Evolutionary conservation across 2,329 filamentous ascomycete genomes (phyloP).

Genomic region (Pyrenochaeta sp.): DNA sequence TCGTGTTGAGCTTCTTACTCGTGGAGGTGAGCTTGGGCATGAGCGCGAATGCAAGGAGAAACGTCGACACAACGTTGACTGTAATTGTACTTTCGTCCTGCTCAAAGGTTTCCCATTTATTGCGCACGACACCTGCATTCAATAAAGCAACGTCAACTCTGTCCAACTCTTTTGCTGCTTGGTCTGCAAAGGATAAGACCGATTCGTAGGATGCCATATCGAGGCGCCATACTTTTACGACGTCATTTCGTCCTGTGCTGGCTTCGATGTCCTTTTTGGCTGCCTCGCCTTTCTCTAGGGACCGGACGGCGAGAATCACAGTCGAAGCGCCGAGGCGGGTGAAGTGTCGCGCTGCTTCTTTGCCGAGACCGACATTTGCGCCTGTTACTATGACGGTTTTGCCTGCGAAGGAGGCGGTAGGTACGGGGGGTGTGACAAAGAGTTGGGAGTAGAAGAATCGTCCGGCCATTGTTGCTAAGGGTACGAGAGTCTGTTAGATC

Average conservation of each 20-base stretch:
- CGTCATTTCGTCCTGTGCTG: constrained; percentile 33
- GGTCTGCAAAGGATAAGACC: constrained; percentile 43
- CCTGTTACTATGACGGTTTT: constrained; percentile 58
- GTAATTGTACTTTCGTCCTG: constrained; percentile 36
- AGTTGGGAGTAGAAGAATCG: constrained; percentile 53
- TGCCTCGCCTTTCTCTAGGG: constrained; percentile 52
- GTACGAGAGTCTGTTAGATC: background rate
- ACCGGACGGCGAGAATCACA: constrained; percentile 57
- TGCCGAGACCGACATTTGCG: constrained; percentile 57
- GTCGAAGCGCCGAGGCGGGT: constrained; percentile 50
- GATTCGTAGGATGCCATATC: constrained; percentile 52
- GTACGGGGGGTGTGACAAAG: constrained; percentile 45
- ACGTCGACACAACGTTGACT: constrained; percentile 33
- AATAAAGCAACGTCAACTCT: constrained; percentile 46
- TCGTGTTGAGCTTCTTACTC: constrained; percentile 28
- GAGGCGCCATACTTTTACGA: constrained; percentile 57
- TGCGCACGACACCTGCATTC: constrained; percentile 49
- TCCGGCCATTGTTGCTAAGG: constrained; percentile 7
- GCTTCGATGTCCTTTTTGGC: constrained; percentile 52
- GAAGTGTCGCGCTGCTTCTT: constrained; percentile 55
- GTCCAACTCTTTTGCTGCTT: constrained; percentile 29
- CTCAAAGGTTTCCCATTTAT: constrained; percentile 23
- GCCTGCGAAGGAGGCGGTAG: constrained; percentile 36
- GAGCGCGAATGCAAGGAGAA: constrained; percentile 30
- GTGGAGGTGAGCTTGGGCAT: constrained; percentile 42